Percentiles rank a stretch among this genome's conserved stretches.
Conservation (phyloP, 768 basidiomycete species). For the Sporobolomyces pararoseus region DNA sequence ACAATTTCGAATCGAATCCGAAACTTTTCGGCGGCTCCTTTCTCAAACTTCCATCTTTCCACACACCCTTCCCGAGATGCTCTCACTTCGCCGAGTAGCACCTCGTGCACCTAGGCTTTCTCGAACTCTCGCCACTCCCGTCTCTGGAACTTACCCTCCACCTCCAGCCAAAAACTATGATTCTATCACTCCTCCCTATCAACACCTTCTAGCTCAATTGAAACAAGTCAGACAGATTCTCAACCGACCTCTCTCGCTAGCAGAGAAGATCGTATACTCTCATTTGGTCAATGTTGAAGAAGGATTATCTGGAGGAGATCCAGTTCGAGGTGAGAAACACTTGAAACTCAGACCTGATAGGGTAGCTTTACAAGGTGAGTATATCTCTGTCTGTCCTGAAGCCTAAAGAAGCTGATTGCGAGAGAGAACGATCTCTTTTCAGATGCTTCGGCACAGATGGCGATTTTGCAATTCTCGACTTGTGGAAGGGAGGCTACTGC, state of each 20-base stretch:
- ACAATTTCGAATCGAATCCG: neutral
- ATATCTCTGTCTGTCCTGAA: conserved; percentile 46
- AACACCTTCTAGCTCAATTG: conserved; percentile 66
- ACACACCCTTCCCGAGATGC: neutral
- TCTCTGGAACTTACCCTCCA: conserved; percentile 46
- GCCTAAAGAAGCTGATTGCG: neutral
- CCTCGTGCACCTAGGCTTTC: neutral
- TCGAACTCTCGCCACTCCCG: conserved; percentile 17
- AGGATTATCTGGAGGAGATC: conserved; percentile 61
- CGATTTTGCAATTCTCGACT: conserved; percentile 93
- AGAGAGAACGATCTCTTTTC: neutral
- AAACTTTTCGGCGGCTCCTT: no score
- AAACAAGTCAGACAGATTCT: conserved; percentile 65
- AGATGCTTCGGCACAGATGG: conserved; percentile 55
- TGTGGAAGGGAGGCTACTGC: conserved; percentile 78
- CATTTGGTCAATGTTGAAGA: conserved; percentile 76
- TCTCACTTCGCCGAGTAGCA: conserved; percentile 4
- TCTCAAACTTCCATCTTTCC: conserved; percentile 1
- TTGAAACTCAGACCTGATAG: conserved; percentile 85
- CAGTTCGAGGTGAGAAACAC: conserved; percentile 78
- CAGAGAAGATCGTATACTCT: conserved; percentile 95
- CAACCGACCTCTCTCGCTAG: conserved; percentile 78
- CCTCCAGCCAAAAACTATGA: conserved; percentile 59
- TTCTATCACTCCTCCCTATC: conserved; percentile 82
- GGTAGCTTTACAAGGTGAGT: conserved; percentile 96